Base-by-base conservation (phyloP, 805 yeast species). In the Suhomyces vadensis region DNA sequence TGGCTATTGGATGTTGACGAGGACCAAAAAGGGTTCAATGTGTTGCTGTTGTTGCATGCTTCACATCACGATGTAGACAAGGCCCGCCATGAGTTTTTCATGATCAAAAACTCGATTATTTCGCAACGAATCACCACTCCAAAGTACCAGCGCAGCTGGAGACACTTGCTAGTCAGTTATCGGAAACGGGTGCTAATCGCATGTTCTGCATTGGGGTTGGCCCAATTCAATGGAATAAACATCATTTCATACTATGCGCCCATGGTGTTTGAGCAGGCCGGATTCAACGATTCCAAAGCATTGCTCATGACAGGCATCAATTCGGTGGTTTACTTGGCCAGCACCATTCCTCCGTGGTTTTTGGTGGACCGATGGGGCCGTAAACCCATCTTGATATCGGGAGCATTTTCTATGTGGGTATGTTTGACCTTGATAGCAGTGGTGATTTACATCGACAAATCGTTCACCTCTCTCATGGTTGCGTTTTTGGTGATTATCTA, bases 1-100 rank as follows among this genome's bases (percentile, higher is more conserved):
- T 90, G 96, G 96, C 71, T 91, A 41, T 67, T 91, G 27, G 91
- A 87, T 60, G 84, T 85, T 48, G 96, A 89, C 58, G 78, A 75
- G 51, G 88, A 83, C 49, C 78, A 74, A 41, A 74, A 75, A 47
- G 82, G 82, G 4, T 75, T 67, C 46, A 58, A 70, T 44, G 69
- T 66, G 9, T 59, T 73, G 41, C 58, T 58, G 39, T 57, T 69
- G 16, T 57, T 71, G 41, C 63, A 63, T 44, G 57, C 63, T 46
- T 62, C 66, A 14, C 56, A 64, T 22, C 55, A 57, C 7, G 67
- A 66, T 41, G 45, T 42, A 9, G 60, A 63, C 23, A 63, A 65
- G 47, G 69, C 76, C 8, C 53, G 62, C 25, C 56, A 54, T 26
- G 82, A 78, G 52, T 77, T 75, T 47, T 63, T 73, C 36, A 57